Conservation (phyloP, 345 rosid genomes). For the Gossypium thurberi region DNA sequence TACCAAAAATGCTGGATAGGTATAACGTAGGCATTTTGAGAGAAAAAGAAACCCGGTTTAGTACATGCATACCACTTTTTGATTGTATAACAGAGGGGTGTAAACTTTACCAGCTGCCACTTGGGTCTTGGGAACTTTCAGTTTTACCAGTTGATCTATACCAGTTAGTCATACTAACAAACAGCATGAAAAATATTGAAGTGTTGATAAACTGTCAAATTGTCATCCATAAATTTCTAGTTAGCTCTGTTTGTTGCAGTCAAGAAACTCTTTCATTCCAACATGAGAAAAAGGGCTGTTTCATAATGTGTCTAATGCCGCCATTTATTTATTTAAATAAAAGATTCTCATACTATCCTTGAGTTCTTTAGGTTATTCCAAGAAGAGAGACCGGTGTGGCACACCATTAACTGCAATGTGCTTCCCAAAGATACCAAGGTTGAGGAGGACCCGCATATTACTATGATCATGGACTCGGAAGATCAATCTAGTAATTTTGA, state of each 20-base stretch:
- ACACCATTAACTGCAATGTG: constrained; percentile 70
- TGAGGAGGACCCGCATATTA: constrained; percentile 27
- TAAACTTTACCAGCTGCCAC: too few species aligned
- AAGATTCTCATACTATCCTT: background rate
- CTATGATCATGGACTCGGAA: constrained; percentile 40
- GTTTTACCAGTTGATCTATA: background rate
- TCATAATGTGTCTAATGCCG: background rate
- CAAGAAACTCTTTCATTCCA: background rate
- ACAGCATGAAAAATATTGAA: background rate
- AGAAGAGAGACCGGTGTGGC: constrained; percentile 88
- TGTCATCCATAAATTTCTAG: background rate
- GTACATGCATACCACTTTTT: too few species aligned
- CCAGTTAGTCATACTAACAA: background rate
- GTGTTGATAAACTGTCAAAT: background rate
- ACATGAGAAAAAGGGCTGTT: background rate
- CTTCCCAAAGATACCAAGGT: constrained; percentile 40
- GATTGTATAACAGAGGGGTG: too few species aligned
- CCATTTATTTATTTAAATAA: background rate
- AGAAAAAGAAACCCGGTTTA: too few species aligned
- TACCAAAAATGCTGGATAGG: too few species aligned
- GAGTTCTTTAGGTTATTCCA: constrained; percentile 60
- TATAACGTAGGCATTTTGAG: too few species aligned
- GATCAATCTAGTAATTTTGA: constrained; percentile 17
- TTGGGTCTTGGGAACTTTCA: too few species aligned
- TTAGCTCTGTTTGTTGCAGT: background rate